Evolutionary conservation across 441 rosid genomes (phyloP).

Genomic region (Erodium texanum): DNA sequence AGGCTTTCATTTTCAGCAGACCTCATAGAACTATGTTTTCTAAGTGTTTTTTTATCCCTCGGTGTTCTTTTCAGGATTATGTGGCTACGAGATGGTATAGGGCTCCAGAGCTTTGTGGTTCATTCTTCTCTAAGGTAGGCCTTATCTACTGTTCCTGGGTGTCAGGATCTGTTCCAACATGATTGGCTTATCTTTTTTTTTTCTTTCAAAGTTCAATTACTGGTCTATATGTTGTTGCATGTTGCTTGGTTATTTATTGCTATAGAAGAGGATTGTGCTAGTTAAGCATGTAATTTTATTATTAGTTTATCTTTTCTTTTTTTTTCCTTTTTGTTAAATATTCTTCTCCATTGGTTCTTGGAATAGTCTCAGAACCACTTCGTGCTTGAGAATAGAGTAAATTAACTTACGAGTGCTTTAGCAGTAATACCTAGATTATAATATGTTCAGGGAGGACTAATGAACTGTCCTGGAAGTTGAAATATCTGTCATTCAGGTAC

Average conservation of each 20-base stretch:
- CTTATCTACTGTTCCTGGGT: background rate
- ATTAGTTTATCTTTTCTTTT: background rate
- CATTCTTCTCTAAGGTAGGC: conserved; percentile 86
- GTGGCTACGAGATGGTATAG: conserved; percentile 95
- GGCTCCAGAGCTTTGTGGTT: conserved; percentile 94
- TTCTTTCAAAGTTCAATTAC: background rate
- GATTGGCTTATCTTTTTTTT: background rate
- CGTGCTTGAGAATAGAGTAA: background rate
- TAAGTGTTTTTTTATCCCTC: conserved; percentile 10
- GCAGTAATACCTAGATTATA: conserved; percentile 73
- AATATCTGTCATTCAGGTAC: conserved; percentile 59
- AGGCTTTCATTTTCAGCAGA: background rate
- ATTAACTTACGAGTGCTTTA: conserved; percentile 33
- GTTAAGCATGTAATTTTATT: background rate
- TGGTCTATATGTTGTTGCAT: background rate
- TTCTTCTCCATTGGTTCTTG: background rate
- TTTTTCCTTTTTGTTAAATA: background rate
- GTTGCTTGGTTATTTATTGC: background rate
- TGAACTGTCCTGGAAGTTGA: conserved; percentile 96
- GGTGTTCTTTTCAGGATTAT: conserved; percentile 48
- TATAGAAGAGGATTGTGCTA: background rate
- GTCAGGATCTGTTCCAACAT: background rate
- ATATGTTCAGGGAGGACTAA: conserved; percentile 90
- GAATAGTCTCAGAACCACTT: background rate
- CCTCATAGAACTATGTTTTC: background rate